Conservation (phyloP, 1,284 basidiomycete genomes). For the Malassezia japonica region DNA sequence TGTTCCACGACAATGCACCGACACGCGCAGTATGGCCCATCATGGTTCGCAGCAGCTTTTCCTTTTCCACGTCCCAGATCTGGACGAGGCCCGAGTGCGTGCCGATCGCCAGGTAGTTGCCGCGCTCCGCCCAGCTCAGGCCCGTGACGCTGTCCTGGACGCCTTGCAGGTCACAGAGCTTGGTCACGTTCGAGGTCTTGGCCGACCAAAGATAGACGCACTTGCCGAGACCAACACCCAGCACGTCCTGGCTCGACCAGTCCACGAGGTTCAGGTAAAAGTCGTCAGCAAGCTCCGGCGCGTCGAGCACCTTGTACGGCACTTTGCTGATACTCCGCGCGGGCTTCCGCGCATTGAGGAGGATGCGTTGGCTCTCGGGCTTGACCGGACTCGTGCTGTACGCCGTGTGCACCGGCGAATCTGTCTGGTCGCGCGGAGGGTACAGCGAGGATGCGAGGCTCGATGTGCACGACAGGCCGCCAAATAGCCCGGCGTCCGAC, state of each 20-base stretch:
- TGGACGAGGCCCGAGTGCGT: slow-evolving; percentile 77
- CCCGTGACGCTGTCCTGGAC: slow-evolving; percentile 40
- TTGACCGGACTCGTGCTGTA: slow-evolving; percentile 87
- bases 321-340: slow-evolving; percentile 81
- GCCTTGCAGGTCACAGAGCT: slow-evolving; percentile 68
- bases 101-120: slow-evolving; percentile 71
- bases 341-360: slow-evolving; percentile 72
- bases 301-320: slow-evolving; percentile 93
- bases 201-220: slow-evolving; percentile 97
- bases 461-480: slow-evolving; percentile 17
- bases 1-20: slow-evolving; percentile 88
- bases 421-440: slow-evolving; percentile 29
- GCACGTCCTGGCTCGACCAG: slow-evolving; percentile 87
- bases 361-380: slow-evolving; percentile 67
- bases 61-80: slow-evolving; percentile 83
- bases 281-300: slow-evolving; percentile 84
- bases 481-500: slow-evolving; percentile 25
- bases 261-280: slow-evolving; percentile 97
- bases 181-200: slow-evolving; percentile 79
- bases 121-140: slow-evolving; percentile 57
- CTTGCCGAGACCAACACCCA: slow-evolving; percentile 80
- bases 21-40: slow-evolving; percentile 79
- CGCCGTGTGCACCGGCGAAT: slow-evolving; percentile 63
- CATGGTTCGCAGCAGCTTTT: slow-evolving; percentile 67
- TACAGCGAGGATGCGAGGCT: not conserved